Percentiles rank a stretch among this genome's conserved stretches.
phyloP scores from a whole-genome alignment of 2,329 filamentous ascomycete species.

The Ramularia endophylla region DNA sequence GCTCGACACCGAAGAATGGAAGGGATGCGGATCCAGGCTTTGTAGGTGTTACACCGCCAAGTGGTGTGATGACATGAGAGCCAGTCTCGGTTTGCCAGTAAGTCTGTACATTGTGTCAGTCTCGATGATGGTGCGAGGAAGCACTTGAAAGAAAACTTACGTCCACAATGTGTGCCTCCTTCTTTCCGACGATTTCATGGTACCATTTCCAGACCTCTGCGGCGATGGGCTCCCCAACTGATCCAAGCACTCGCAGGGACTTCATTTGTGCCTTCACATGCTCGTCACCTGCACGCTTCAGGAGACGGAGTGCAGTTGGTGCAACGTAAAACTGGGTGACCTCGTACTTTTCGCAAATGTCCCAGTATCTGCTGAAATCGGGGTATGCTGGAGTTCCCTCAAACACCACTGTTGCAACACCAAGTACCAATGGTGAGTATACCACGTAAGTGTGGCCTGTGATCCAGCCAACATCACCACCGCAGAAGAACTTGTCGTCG shows the following conservation, averaged over 20 bases:
- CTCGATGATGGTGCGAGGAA: background rate
- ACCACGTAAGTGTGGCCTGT: slow-evolving; percentile 98
- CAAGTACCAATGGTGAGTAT: slow-evolving; percentile 87
- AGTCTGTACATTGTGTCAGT: slow-evolving; percentile 53
- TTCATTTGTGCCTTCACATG: slow-evolving; percentile 88
- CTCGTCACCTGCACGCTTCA: slow-evolving; percentile 93
- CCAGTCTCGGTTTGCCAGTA: slow-evolving; percentile 99
- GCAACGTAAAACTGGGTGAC: slow-evolving; percentile 99
- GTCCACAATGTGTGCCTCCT: slow-evolving; percentile 88
- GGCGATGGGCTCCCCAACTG: slow-evolving; percentile 95
- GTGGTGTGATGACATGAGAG: slow-evolving; percentile 88
- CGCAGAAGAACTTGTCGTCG: slow-evolving; percentile 91
- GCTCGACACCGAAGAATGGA: slow-evolving; percentile 97
- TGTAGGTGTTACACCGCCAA: slow-evolving; percentile 89
- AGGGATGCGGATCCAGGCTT: slow-evolving; percentile 95
- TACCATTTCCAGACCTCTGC: slow-evolving; percentile 99
- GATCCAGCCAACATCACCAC: slow-evolving; percentile 98
- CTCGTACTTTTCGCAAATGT: slow-evolving; percentile 90
- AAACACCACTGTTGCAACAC: slow-evolving; percentile 92
- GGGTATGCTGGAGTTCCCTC: slow-evolving; percentile 97
- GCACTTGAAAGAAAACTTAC: slow-evolving; percentile 59
- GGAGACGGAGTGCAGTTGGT: slow-evolving; percentile 81
- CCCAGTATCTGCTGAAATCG: slow-evolving; percentile 98
- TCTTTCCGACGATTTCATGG: slow-evolving; percentile 88
- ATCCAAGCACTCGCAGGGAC: slow-evolving; percentile 81